Evolutionary conservation across 176 grass and related monocot species (phyloP).

Genomic region (Luzula sylvatica): DNA sequence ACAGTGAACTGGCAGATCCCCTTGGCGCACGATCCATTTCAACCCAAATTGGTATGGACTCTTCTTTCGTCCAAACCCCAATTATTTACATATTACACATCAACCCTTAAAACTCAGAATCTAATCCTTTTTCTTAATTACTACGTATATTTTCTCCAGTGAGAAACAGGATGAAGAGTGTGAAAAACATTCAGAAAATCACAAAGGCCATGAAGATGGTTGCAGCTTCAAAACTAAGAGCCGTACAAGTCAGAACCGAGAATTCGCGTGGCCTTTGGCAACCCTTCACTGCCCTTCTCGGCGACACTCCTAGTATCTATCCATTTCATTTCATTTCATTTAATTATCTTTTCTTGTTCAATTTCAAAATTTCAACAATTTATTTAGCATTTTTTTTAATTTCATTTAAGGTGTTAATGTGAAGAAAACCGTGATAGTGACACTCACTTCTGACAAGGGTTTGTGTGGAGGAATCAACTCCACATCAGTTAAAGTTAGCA

Average conservation of each 20-base stretch:
- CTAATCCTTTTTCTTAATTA: neutral
- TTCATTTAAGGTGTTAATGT: slow-evolving; percentile 57
- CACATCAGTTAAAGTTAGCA: slow-evolving; percentile 92
- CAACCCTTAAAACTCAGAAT: neutral
- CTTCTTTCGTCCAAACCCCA: neutral
- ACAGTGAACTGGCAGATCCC: slow-evolving; percentile 39
- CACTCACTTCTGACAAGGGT: slow-evolving; percentile 87
- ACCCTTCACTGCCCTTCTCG: slow-evolving; percentile 88
- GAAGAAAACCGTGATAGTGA: slow-evolving; percentile 90
- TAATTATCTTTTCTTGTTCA: neutral
- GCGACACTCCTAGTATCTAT: slow-evolving; percentile 71
- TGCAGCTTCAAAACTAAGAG: slow-evolving; percentile 85
- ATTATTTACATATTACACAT: neutral
- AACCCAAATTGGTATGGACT: slow-evolving; percentile 65
- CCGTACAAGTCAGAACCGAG: slow-evolving; percentile 76
- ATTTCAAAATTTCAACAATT: too few relatives aligned
- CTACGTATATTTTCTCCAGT: slow-evolving; percentile 29
- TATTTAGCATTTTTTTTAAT: neutral
- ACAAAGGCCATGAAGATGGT: slow-evolving; percentile 99
- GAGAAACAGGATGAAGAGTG: slow-evolving; percentile 94
- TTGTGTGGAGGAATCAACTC: slow-evolving; percentile 97
- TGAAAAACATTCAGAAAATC: slow-evolving; percentile 95
- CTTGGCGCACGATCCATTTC: slow-evolving; percentile 57
- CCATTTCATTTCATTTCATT: slow-evolving; percentile 6
- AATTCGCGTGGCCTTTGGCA: slow-evolving; percentile 94